Evolutionary conservation across 495 filamentous ascomycete species (phyloP), one percentile per base, ranked within the genome.

Genomic region (Staphylotrichum tortipilum): DNA sequence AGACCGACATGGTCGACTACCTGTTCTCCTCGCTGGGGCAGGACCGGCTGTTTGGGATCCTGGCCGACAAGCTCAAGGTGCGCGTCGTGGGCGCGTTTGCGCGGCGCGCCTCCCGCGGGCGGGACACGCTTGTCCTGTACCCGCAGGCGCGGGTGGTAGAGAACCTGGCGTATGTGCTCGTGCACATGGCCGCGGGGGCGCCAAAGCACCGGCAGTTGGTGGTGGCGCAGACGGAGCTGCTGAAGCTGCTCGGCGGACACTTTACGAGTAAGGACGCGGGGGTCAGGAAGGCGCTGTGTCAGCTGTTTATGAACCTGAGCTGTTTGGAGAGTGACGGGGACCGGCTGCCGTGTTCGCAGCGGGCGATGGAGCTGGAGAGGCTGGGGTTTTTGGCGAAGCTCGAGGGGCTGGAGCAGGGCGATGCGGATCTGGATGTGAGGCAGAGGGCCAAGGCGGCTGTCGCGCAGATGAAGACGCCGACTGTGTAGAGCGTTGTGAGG

Each of bases 361-460:
- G 92, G 21, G 84, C 83, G 3, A 54, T 60, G 12, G 80, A 85
- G 60, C 70, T 98, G 47, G 76, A 78, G 63, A 74, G 78, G 31
- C 58, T 94, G 22, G 89, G 91, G 0, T 82, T 94, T 37, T 61
- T 79, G 41, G 73, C 80, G 21, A 82, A 78, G 52, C 69, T 92
- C 36, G 71, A 80, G 54, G 71, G 64, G 34, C 66, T 95, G 46
- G 69, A 81, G 57, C 65, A 80, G 28, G 57, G 55, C 19, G 91
- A 97, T 68, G 65, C 67, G n/a, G 88, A 94, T 56, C 62, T 89
- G 49, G 89, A 95, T 67, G 83, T 94, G 9, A 74, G 80, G 45
- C 88, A 97, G 68, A 71, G 86, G 43, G 88, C 85, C 9, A 95
- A 87, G 70, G 84, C 79, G 37, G 90, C 85, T 6, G 62, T 83